phyloP scores from a whole-genome alignment of 176 grass and related monocot genomes.

The Thinopyrum elongatum region DNA sequence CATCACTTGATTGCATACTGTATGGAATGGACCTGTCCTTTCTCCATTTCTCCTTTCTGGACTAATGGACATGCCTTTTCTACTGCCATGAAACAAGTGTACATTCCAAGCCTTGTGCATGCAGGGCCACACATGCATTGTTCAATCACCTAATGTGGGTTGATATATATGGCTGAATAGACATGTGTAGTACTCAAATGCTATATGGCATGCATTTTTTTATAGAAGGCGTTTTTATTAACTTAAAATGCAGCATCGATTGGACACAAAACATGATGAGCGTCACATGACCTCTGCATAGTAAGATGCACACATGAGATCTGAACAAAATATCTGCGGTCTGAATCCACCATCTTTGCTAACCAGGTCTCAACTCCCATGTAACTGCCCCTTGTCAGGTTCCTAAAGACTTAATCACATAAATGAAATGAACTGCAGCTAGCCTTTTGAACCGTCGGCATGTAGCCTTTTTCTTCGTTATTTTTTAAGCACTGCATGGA shows the following conservation, averaged over 20 bases:
- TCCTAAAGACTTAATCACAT: constrained; percentile 6
- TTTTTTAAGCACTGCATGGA: constrained; percentile 34
- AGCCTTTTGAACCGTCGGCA: constrained; percentile 4
- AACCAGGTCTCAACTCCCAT: constrained; percentile 16
- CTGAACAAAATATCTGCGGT: neutral
- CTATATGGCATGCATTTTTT: too few relatives aligned
- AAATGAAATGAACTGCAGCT: neutral
- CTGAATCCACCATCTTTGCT: neutral
- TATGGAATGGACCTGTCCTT: constrained; percentile 15
- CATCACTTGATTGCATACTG: constrained; percentile 39
- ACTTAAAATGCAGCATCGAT: too few relatives aligned
- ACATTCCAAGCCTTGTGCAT: neutral
- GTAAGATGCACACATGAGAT: too few relatives aligned
- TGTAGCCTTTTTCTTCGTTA: neutral
- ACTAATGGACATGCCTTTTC: constrained; percentile 3
- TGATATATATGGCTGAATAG: neutral
- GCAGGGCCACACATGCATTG: neutral
- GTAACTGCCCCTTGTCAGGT: neutral
- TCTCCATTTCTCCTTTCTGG: constrained; percentile 1
- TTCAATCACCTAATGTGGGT: constrained; percentile 14
- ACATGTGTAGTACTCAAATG: neutral
- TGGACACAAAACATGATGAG: too few relatives aligned
- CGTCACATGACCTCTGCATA: accelerated
- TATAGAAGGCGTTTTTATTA: too few relatives aligned
- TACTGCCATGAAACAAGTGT: constrained; percentile 11